Base-by-base conservation (phyloP, 805 yeast species). In the Sugiyamaella smithiae region DNA sequence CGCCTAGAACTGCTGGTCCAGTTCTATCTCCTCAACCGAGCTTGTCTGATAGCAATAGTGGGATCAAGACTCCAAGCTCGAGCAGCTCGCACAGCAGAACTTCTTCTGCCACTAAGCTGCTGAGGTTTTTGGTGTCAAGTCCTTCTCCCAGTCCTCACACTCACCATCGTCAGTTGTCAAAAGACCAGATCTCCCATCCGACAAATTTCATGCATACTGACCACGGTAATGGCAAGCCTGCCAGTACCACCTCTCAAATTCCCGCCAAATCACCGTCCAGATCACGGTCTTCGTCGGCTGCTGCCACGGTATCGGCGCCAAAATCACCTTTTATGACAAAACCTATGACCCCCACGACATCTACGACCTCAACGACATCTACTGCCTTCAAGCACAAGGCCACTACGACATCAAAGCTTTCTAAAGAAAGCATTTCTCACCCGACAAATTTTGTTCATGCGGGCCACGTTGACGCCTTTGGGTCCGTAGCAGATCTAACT, bases 401-500 rank as follows among this genome's bases (percentile, higher is more conserved):
- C 25, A 40, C 43, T 33, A 26, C 19, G 23, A 5, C 33, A 31
- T 8, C 17, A 36, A 17, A n/a, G 38, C 38, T 50, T 20, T 28
- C 49, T 26, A 55, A 55, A 36, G 44, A 26, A 11, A 24, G 33
- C 38, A 58, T 58, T 31, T 57, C 61, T 1, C 26, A 33, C 7
- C 62, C 62, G 5, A 38, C 54, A 20, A 57, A 58, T 40, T 57
- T 58, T 42, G 57, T 57, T 11, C 62, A 58, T 35, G 33, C 52
- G 6, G 46, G 48, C 9, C 62, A 58, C 36, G 37, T 57, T 9
- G 62, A 58, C 33, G 51, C 56, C 11, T 25, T 25, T 26, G 43
- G 29, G 2, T 16, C 43, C 5, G 43, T 40, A 22, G 33, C 43
- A 14, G 32, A 25, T 12, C 35, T 40, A 2, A 40, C 22, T 35